Evolutionary conservation across 805 yeast genomes (phyloP).

Genomic region (Saccharomycopsis selenospora): DNA sequence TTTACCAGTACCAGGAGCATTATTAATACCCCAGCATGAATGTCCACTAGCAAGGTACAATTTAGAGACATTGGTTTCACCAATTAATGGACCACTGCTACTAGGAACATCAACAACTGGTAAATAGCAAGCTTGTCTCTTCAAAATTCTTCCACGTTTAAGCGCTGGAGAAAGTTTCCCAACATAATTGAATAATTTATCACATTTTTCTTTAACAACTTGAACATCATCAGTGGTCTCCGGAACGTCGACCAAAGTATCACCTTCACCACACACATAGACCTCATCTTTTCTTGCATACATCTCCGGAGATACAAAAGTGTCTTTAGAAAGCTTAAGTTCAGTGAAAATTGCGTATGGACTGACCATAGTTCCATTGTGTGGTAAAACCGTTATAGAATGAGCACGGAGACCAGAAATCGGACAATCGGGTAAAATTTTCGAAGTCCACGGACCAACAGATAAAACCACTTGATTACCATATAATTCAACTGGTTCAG

Average conservation of each 20-base stretch:
- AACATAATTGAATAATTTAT: conserved; percentile 74
- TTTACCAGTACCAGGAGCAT: conserved; percentile 96
- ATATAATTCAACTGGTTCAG: conserved; percentile 38
- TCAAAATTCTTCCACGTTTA: conserved; percentile 64
- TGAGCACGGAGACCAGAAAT: conserved; percentile 92
- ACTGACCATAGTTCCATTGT: conserved; percentile 59
- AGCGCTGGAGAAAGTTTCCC: conserved; percentile 66
- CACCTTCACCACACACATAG: conserved; percentile 96
- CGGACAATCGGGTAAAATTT: conserved; percentile 85
- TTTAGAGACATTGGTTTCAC: conserved; percentile 81
- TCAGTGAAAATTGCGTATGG: conserved; percentile 95
- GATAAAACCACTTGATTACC: conserved; percentile 80
- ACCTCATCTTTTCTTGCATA: conserved; percentile 95
- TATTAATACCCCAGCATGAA: conserved; percentile 98
- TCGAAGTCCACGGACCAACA: conserved; percentile 97
- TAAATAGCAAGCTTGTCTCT: conserved; percentile 89
- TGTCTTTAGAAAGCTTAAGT: conserved; percentile 53
- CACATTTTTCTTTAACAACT: conserved; percentile 81
- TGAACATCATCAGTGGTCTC: conserved; percentile 92
- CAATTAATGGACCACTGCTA: conserved; percentile 87
- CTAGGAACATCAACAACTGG: conserved; percentile 94
- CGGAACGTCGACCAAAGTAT: conserved; percentile 81
- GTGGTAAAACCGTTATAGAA: conserved; percentile 84
- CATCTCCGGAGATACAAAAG: conserved; percentile 74
- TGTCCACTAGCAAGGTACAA: conserved; percentile 85